Evolutionary conservation across 371 early-diverging fungal species (phyloP).

Genomic region (Sporodiniella umbellata): DNA sequence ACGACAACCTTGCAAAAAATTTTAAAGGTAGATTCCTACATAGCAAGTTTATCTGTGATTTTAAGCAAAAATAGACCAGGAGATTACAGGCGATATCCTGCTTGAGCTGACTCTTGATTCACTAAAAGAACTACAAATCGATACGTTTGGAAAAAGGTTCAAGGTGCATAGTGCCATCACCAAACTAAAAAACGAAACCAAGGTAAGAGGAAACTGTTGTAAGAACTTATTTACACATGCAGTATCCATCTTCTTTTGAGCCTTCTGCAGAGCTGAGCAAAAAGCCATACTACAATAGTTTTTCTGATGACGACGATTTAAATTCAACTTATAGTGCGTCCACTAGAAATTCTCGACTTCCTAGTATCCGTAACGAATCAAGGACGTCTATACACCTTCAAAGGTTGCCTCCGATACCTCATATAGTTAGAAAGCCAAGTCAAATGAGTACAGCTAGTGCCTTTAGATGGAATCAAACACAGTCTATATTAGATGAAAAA

Average conservation of each 20-base stretch:
- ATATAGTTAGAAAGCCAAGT: too few relatives aligned
- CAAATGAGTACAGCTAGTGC: too few relatives aligned
- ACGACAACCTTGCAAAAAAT: slow-evolving; percentile 35
- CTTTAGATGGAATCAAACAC: too few relatives aligned
- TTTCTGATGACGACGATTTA: slow-evolving; percentile 26
- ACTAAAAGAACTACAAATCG: slow-evolving; percentile 67
- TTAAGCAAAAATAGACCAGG: too few relatives aligned
- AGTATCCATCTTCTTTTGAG: too few relatives aligned
- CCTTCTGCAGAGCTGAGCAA: neutral
- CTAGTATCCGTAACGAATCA: neutral
- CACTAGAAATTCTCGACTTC: slow-evolving; percentile 15
- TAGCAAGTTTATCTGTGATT: too few relatives aligned
- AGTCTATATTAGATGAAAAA: too few relatives aligned
- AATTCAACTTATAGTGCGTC: slow-evolving; percentile 31
- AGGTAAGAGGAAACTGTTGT: too few relatives aligned
- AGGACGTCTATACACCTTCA: neutral
- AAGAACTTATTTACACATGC: too few relatives aligned
- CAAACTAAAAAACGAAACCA: slow-evolving; percentile 33
- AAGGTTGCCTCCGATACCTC: neutral
- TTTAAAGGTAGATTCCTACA: too few relatives aligned
- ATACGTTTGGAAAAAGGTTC: slow-evolving; percentile 68
- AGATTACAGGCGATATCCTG: slow-evolving; percentile 71
- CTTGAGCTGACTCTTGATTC: slow-evolving; percentile 63
- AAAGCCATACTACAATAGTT: slow-evolving; percentile 2
- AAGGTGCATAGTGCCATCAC: slow-evolving; percentile 67